Conservation (phyloP, 2,329 filamentous ascomycete species). For the Ceratocystis eucalypticola region DNA sequence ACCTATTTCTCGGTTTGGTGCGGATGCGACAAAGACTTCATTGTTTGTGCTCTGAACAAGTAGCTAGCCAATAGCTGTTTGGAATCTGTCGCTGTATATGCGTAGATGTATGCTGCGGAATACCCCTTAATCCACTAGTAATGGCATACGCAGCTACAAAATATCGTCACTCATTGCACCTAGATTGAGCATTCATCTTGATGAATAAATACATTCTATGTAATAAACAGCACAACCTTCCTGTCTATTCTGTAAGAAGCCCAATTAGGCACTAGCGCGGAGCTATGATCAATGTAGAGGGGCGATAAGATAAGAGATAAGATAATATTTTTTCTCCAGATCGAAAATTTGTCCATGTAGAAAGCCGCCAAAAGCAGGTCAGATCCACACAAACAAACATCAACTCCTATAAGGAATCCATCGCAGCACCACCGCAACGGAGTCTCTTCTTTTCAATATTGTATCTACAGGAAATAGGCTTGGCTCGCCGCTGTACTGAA, state of each 20-base stretch:
- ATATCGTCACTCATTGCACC: too few relatives aligned
- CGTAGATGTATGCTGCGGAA: background rate
- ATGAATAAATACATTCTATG: too few relatives aligned
- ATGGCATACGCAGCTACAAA: too few relatives aligned
- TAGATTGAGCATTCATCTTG: too few relatives aligned
- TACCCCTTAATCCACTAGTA: background rate
- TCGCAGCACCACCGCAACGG: background rate
- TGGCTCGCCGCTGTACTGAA: background rate
- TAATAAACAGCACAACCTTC: too few relatives aligned
- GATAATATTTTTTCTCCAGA: constrained; percentile 15
- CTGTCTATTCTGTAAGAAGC: constrained; percentile 6
- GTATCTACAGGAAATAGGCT: background rate
- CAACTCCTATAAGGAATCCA: background rate
- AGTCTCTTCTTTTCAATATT: background rate
- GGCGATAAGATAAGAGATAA: constrained; percentile 22
- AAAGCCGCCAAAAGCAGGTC: background rate
- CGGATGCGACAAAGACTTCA: too few relatives aligned
- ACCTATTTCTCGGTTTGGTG: too few relatives aligned
- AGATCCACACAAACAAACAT: background rate
- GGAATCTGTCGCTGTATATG: background rate
- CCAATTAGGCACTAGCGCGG: background rate
- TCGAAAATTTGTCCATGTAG: constrained; percentile 14
- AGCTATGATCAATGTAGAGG: background rate
- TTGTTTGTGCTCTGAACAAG: background rate
- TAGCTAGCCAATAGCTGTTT: background rate